Percentiles rank a stretch among this genome's conserved stretches.
Evolutionary conservation across 306 rosid genomes (phyloP).

Genomic region (Ormosia semicastrata): DNA sequence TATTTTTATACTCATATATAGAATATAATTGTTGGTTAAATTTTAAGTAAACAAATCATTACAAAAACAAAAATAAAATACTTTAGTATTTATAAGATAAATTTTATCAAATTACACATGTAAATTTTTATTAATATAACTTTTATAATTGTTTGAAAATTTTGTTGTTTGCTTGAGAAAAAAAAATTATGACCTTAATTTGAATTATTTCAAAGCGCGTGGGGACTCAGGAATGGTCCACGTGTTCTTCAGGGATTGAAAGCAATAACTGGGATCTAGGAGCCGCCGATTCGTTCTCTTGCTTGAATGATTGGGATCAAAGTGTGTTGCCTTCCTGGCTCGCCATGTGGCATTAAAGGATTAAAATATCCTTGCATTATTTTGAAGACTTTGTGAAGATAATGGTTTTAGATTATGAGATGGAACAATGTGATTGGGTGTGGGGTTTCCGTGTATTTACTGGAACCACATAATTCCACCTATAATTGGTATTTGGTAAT

Average conservation of each 20-base stretch:
- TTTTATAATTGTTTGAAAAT: neutral
- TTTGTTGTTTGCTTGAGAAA: neutral
- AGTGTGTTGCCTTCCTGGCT: neutral
- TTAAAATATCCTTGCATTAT: conserved; percentile 23
- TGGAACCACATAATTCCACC: conserved; percentile 30
- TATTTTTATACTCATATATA: too few relatives aligned
- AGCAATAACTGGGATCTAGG: neutral
- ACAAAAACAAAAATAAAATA: too few relatives aligned
- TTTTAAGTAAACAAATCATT: too few relatives aligned
- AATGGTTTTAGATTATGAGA: neutral
- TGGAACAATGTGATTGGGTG: conserved; percentile 31
- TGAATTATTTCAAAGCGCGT: neutral
- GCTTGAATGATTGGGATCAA: conserved; percentile 27
- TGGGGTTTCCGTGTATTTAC: conserved; percentile 26
- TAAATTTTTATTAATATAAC: too few relatives aligned
- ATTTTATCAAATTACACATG: neutral
- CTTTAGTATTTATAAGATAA: neutral
- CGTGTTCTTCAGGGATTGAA: neutral
- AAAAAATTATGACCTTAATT: neutral
- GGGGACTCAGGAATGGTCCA: neutral
- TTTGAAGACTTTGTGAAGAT: conserved; percentile 35
- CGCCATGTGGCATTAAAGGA: neutral
- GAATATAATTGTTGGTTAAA: too few relatives aligned
- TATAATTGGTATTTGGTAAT: conserved; percentile 13
- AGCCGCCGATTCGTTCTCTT: neutral